Percentiles rank a stretch among this genome's conserved stretches.
Evolutionary conservation across 257 asterid species (phyloP).

Genomic region (Solanum sparsipilum): DNA sequence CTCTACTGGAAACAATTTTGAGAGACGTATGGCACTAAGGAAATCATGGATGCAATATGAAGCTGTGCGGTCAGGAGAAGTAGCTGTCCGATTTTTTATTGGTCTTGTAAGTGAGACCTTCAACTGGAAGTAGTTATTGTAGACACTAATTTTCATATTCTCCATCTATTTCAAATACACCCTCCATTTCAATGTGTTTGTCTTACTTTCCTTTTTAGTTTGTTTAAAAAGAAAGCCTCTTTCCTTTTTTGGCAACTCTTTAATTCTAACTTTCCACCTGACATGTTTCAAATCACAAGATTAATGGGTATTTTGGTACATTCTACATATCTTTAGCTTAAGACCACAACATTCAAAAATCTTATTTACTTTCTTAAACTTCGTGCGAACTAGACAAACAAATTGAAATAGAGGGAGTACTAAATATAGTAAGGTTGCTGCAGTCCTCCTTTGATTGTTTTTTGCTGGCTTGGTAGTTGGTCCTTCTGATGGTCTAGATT

Average conservation of each 20-base stretch:
- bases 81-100: conserved; percentile 84
- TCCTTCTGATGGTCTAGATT: neutral
- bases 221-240: neutral
- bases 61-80: conserved; percentile 63
- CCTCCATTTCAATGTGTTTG: neutral
- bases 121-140: conserved; percentile 1
- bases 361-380: neutral
- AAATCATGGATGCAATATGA: conserved; percentile 96
- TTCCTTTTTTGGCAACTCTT: neutral
- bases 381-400: neutral
- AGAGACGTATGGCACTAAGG: conserved; percentile 89
- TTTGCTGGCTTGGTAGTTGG: neutral
- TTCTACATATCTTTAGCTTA: neutral
- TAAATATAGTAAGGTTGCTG: neutral
- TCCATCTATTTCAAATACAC: neutral
- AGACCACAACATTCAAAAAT: neutral
- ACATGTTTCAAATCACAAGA: neutral
- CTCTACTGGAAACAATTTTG: conserved; percentile 89
- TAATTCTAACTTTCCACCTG: neutral
- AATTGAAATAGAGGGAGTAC: neutral
- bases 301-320: neutral
- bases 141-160: neutral
- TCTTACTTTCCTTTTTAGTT: neutral
- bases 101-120: conserved; percentile 78
- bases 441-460: neutral